Percentiles rank a stretch among this genome's conserved stretches.
These are phyloP conservation scores for Fusarium acutatum DNA, from an alignment of 2,329 filamentous ascomycete genomes.

Conservation along the genomic window DNA sequence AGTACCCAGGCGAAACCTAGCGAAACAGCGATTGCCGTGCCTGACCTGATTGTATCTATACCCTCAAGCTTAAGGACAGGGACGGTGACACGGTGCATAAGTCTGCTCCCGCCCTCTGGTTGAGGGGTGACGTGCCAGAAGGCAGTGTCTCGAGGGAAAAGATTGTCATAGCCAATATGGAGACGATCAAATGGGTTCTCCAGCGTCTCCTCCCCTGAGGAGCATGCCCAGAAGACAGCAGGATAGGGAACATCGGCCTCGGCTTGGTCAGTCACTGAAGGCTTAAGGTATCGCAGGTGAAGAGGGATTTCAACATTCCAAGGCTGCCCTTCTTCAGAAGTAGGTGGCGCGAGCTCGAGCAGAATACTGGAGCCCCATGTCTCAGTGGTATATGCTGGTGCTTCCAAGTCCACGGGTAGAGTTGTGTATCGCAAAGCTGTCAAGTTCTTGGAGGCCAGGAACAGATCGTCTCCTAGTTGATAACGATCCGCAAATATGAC, in stretches of 20 bases:
- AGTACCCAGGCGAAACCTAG: slow-evolving; percentile 76
- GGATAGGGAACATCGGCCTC: slow-evolving; percentile 77
- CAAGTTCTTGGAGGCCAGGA: slow-evolving; percentile 83
- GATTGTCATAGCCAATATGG: slow-evolving; percentile 84
- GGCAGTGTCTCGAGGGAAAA: slow-evolving; percentile 79
- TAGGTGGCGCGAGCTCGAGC: slow-evolving; percentile 73
- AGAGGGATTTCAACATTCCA: slow-evolving; percentile 80
- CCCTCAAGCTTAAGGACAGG: slow-evolving; percentile 70
- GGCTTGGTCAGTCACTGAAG: slow-evolving; percentile 63
- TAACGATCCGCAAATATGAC: slow-evolving; percentile 87
- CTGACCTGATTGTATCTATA: slow-evolving; percentile 57
- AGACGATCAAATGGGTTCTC: slow-evolving; percentile 85
- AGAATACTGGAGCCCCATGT: slow-evolving; percentile 84
- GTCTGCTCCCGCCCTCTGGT: slow-evolving; percentile 45
- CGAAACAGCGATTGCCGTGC: slow-evolving; percentile 67
- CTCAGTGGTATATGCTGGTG: slow-evolving; percentile 80
- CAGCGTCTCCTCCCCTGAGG: slow-evolving; percentile 72
- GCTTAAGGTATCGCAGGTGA: slow-evolving; percentile 83
- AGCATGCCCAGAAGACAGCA: slow-evolving; percentile 89
- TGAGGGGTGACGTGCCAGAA: slow-evolving; percentile 80
- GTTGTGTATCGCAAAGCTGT: slow-evolving; percentile 72
- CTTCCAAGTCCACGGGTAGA: slow-evolving; percentile 87
- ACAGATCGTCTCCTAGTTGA: slow-evolving; percentile 79
- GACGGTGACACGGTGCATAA: slow-evolving; percentile 67
- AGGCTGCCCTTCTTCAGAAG: slow-evolving; percentile 45